Evolutionary conservation across 1,139 yeast genomes (phyloP).

Genomic region (Debaryomyces coudertii): DNA sequence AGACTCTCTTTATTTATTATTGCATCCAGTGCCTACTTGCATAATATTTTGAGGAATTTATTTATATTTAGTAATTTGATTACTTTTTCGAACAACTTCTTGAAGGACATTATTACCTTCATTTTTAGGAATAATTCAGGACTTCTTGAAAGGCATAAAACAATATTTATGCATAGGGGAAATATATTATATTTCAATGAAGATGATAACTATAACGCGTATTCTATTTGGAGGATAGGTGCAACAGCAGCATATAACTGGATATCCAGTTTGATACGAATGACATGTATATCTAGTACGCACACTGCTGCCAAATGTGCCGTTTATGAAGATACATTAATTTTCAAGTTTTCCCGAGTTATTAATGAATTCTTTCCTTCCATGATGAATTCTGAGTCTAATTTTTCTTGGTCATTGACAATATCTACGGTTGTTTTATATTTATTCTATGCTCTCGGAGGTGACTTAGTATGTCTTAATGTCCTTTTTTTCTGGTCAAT

Average conservation of each 20-base stretch:
- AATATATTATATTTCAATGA: constrained; percentile 18
- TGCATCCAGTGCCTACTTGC: constrained; percentile 24
- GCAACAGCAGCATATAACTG: constrained; percentile 10
- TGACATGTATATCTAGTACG: neutral
- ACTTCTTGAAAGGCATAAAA: constrained; percentile 17
- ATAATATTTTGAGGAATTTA: constrained; percentile 20
- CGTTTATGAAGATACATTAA: constrained; percentile 20
- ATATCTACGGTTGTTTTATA: constrained; percentile 29
- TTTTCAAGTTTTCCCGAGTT: constrained; percentile 34
- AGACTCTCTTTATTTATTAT: constrained; percentile 24
- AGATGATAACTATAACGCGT: constrained; percentile 10
- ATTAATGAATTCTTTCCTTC: constrained; percentile 20
- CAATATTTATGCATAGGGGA: constrained; percentile 16
- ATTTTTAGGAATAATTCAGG: constrained; percentile 22
- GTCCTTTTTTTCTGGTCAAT: constrained; percentile 19
- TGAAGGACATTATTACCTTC: constrained; percentile 34
- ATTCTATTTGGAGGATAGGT: constrained; percentile 13
- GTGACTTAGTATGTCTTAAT: constrained; percentile 35
- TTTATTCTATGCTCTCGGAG: constrained; percentile 32
- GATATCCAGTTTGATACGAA: neutral
- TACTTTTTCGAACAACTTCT: constrained; percentile 35
- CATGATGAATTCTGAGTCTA: constrained; percentile 1
- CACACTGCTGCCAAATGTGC: neutral
- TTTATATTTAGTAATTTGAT: constrained; percentile 33
- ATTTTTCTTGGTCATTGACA: constrained; percentile 16